A percentile compares a stretch with the other conserved stretches of the same genome.
Evolutionary conservation across 345 rosid species (phyloP).

Genomic region (Garcia nutans): DNA sequence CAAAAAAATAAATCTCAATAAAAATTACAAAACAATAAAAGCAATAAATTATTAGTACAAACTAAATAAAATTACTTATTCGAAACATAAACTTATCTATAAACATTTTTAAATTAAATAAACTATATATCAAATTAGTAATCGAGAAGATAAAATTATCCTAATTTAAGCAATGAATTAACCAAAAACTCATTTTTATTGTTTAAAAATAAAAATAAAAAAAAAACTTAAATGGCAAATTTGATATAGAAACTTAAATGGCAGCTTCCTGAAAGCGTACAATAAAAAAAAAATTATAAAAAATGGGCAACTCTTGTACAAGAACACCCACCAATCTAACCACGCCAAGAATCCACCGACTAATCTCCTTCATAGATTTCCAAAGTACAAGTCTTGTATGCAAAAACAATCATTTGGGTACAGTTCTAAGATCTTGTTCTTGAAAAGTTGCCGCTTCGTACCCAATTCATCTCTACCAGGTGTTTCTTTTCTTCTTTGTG

Average conservation of each 20-base stretch:
- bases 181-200: too few species aligned
- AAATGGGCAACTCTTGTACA: neutral
- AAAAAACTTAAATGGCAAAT: too few species aligned
- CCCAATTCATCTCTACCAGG: neutral
- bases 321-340: neutral
- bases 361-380: neutral
- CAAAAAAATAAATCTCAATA: too few species aligned
- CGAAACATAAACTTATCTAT: too few species aligned
- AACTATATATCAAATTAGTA: too few species aligned
- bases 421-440: conserved; percentile 1
- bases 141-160: too few species aligned
- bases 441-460: neutral
- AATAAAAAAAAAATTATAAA: neutral
- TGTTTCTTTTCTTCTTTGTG: neutral
- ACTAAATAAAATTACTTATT: too few species aligned
- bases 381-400: neutral
- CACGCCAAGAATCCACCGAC: conserved; percentile 19
- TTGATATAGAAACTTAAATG: neutral
- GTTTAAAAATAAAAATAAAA: too few species aligned
- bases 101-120: too few species aligned
- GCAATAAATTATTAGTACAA: too few species aligned
- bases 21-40: too few species aligned
- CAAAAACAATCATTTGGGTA: neutral
- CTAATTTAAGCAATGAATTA: too few species aligned
- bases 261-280: neutral